phyloP scores from a whole-genome alignment of 163 green algal species.

The Scenedesmus sp. region DNA sequence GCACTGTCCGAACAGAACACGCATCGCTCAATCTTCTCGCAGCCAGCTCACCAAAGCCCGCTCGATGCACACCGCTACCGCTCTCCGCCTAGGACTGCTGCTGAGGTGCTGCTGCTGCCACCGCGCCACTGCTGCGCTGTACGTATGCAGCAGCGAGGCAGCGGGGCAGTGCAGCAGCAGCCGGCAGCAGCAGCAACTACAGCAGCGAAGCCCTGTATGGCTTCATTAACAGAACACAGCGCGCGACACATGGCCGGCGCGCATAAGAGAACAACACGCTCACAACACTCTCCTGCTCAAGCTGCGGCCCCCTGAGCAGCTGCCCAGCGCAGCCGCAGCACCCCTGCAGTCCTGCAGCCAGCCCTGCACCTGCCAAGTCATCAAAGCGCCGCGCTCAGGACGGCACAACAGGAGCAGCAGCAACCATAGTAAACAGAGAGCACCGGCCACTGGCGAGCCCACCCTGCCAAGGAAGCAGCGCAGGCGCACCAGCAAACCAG shows the following conservation, averaged over 20 bases:
- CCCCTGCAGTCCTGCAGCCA: background rate
- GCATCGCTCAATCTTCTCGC: constrained; percentile 11
- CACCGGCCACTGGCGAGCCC: background rate
- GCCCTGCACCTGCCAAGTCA: background rate
- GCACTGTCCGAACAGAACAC: background rate
- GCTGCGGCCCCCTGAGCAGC: background rate
- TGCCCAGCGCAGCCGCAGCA: background rate
- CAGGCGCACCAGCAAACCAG: background rate
- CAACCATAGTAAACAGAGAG: background rate
- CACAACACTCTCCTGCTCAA: constrained; percentile 11
- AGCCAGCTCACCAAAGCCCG: background rate
- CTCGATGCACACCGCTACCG: constrained; percentile 5
- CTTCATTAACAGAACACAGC: constrained; percentile 20
- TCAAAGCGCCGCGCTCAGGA: background rate
- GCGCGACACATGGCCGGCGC: constrained; percentile 45
- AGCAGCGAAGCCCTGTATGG: constrained; percentile 7
- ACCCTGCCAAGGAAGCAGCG: constrained; percentile 6
- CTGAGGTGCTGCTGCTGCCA: constrained; percentile 10
- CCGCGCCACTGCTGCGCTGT: background rate
- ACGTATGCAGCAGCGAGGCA: background rate
- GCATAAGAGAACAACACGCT: constrained; percentile 18
- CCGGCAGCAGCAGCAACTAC: constrained; percentile 26
- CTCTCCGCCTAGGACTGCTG: constrained; percentile 11
- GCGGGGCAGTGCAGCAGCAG: constrained; percentile 10
- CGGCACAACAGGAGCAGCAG: background rate